Evolutionary conservation across 441 rosid genomes (phyloP).

Genomic region (Isatis lusitanica): DNA sequence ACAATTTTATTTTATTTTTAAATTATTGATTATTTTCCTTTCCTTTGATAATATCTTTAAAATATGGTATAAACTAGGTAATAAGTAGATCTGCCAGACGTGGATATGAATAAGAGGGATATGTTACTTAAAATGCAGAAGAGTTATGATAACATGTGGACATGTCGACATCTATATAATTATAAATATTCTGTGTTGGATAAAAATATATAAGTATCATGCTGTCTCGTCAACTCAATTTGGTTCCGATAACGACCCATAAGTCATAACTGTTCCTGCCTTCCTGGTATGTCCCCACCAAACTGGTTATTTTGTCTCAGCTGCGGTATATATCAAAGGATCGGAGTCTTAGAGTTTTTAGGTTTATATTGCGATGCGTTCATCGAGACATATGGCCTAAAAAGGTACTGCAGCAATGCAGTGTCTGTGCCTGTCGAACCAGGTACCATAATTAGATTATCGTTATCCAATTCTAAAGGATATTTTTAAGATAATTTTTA

Average conservation of each 20-base stretch:
- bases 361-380: not conserved
- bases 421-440: not conserved
- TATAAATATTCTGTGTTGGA: not conserved
- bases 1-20: too few species aligned
- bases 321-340: too few species aligned
- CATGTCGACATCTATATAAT: not conserved
- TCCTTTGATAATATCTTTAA: too few species aligned
- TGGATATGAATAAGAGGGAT: not conserved
- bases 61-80: too few species aligned
- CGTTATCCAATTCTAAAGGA: too few species aligned
- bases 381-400: not conserved
- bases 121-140: not conserved
- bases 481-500: too few species aligned
- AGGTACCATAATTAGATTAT: too few species aligned
- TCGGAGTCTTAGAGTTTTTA: not conserved
- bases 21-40: too few species aligned
- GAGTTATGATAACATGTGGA: slow-evolving; percentile 1
- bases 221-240: not conserved
- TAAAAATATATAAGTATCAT: not conserved
- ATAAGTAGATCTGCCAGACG: not conserved
- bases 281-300: not conserved
- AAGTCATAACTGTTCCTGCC: not conserved
- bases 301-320: not conserved
- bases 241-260: not conserved
- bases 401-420: not conserved